Percentiles rank a stretch among this genome's conserved stretches.
Evolutionary conservation across 352 stramenopile species (phyloP).

Genomic region (Globisporangium cystogenes): DNA sequence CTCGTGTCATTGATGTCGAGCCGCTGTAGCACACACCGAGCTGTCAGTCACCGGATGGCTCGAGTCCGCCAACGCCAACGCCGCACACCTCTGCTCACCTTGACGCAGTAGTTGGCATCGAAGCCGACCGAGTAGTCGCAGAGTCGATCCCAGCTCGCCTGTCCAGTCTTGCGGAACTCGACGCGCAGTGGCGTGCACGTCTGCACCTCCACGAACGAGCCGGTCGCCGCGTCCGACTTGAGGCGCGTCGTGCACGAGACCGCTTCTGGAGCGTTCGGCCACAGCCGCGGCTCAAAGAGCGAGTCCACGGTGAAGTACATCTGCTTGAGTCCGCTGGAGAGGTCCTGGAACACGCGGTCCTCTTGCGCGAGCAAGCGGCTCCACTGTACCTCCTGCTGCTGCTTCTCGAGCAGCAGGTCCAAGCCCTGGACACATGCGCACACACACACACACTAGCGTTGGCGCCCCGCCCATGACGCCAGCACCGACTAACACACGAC

Average conservation of each 20-base stretch:
- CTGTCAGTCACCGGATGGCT: not conserved
- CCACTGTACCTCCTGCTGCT: conserved; percentile 1
- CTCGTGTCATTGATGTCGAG: conserved; percentile 1
- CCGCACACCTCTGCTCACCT: not conserved
- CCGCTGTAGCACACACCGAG: conserved; percentile 1
- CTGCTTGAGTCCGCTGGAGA: conserved; percentile 1
- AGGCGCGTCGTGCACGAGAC: conserved; percentile 4
- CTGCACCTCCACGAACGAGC: conserved; percentile 5
- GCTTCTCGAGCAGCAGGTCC: conserved; percentile 1
- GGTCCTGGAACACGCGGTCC: not conserved
- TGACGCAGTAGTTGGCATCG: conserved; percentile 10
- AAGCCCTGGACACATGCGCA: not conserved
- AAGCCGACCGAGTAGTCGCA: conserved; percentile 8
- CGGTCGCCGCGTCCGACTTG: not conserved
- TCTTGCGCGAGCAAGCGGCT: conserved; percentile 3
- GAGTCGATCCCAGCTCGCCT: conserved; percentile 4
- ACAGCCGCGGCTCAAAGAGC: conserved; percentile 4
- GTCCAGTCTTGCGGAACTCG: conserved; percentile 5
- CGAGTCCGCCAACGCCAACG: not conserved
- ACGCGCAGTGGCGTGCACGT: conserved; percentile 6
- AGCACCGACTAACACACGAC: not conserved
- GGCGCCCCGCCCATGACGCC: not conserved
- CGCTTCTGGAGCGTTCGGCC: not conserved
- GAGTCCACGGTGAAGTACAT: conserved; percentile 9
- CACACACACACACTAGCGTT: not conserved